Evolutionary conservation across 2,329 filamentous ascomycete genomes (phyloP), one percentile per base, ranked within the genome.

Genomic region (Aspergillus unguis): DNA sequence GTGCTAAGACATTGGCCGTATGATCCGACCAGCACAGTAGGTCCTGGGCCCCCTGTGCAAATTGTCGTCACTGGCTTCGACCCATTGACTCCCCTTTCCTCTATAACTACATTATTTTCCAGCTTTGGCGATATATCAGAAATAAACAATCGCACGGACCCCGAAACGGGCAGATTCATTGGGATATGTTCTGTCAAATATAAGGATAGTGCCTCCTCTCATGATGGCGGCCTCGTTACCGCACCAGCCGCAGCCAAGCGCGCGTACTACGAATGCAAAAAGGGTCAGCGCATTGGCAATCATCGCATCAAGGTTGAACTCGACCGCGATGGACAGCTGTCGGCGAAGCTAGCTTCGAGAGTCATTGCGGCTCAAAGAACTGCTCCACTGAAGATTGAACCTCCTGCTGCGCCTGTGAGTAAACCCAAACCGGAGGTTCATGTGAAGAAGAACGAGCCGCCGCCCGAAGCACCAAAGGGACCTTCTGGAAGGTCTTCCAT

Each of bases 51-150:
- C 10, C 90, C 94, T 2, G 90, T 88, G 2, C 90, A 96, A 68
- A 85, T 99, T 44, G 86, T 97, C 3, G 90, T 96, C 23, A 92
- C 86, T n/a, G 90, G 91, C n/a, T 96, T 96, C 69, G 94, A 97
- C 71, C 92, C 92, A 5, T 77, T 97, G 58, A 86, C 88, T 37
- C 83, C 90, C 9, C 89, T 95, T 36, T 66, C 69, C 46, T 68
- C 65, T 8, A 72, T 72, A 50, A 71, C 55, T 41, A 68, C 69
- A 4, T 60, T 72, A 11, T 71, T 72, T 52, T 68, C 69, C n/a
- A 72, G 70, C 46, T 73, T 74, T 61, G 72, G 71, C 48, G 90
- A 96, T 53, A 92, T 99, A 58, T 87, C 87, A 41, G 88, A 92
- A 65, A 87, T 95, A 62, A 91, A 90, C 65, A 96, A 96, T 67